Percentiles rank a stretch among this genome's conserved stretches.
Conservation (phyloP, 108 stramenopile genomes). For the Cylindrotheca closterium region DNA sequence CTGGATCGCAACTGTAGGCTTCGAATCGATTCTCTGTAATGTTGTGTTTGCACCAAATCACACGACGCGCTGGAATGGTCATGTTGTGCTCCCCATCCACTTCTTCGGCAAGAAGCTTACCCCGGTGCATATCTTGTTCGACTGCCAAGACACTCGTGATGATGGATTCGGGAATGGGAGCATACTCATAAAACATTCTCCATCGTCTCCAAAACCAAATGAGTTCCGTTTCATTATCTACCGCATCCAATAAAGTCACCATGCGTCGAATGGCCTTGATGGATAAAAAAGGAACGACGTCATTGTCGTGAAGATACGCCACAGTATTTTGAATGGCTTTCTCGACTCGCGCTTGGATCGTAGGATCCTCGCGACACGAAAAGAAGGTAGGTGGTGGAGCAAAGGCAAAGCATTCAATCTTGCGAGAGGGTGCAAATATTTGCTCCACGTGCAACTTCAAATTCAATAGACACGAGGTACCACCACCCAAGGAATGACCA, state of each 20-base stretch:
- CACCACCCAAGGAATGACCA: slow-evolving; percentile 54
- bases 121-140: not conserved
- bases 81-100: not conserved
- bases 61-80: slow-evolving; percentile 7
- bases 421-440: not conserved
- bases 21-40: not conserved
- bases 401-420: slow-evolving; percentile 31
- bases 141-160: not conserved
- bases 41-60: slow-evolving; percentile 12
- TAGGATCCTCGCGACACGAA: not conserved
- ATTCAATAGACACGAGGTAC: slow-evolving; percentile 33
- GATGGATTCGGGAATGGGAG: not conserved
- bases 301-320: slow-evolving; percentile 28
- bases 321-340: slow-evolving; percentile 18
- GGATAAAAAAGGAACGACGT: slow-evolving; percentile 29
- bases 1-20: not conserved
- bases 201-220: slow-evolving; percentile 10
- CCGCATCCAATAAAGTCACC: not conserved
- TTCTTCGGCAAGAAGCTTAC: no score
- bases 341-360: not conserved
- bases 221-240: slow-evolving; percentile 5
- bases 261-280: slow-evolving; percentile 14
- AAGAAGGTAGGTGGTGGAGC: slow-evolving; percentile 29
- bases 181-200: not conserved
- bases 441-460: slow-evolving; percentile 9